A percentile compares a stretch with the other conserved stretches of the same genome.
phyloP scores from a whole-genome alignment of 2,329 filamentous ascomycete genomes.

The Colletotrichum falcatum region DNA sequence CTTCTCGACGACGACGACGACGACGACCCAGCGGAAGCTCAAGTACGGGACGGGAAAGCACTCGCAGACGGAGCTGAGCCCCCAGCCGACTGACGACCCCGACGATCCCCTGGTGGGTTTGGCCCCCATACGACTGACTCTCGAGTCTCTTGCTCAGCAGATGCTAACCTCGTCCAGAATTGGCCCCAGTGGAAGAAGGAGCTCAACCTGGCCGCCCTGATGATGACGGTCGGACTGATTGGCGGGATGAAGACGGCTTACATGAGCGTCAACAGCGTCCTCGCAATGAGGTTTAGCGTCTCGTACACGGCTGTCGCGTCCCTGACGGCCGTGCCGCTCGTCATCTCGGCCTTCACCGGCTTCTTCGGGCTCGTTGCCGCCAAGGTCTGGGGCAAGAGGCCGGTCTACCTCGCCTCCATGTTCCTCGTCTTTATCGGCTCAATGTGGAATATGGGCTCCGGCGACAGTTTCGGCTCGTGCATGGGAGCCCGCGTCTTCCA shows the following conservation, averaged over 20 bases:
- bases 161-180: conserved; percentile 54
- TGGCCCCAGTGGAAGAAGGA: conserved; percentile 68
- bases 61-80: conserved; percentile 60
- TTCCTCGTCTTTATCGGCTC: conserved; percentile 61
- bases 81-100: conserved; percentile 66
- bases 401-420: conserved; percentile 62
- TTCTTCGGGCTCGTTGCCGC: conserved; percentile 56
- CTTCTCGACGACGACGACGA: conserved; percentile 47
- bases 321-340: conserved; percentile 65
- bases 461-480: conserved; percentile 56
- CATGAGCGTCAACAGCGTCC: conserved; percentile 58
- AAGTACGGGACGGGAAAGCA: conserved; percentile 62
- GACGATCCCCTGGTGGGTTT: conserved; percentile 65
- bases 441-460: conserved; percentile 62
- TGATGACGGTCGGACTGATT: conserved; percentile 60
- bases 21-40: conserved; percentile 52
- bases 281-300: conserved; percentile 57
- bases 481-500: conserved; percentile 67
- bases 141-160: neutral
- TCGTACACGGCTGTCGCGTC: conserved; percentile 62
- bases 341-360: conserved; percentile 61
- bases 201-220: conserved; percentile 59
- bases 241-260: conserved; percentile 67
- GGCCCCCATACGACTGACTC: neutral
- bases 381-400: conserved; percentile 64